Evolutionary conservation across 2,329 filamentous ascomycete genomes (phyloP).

Genomic region (Talaromyces islandicus): DNA sequence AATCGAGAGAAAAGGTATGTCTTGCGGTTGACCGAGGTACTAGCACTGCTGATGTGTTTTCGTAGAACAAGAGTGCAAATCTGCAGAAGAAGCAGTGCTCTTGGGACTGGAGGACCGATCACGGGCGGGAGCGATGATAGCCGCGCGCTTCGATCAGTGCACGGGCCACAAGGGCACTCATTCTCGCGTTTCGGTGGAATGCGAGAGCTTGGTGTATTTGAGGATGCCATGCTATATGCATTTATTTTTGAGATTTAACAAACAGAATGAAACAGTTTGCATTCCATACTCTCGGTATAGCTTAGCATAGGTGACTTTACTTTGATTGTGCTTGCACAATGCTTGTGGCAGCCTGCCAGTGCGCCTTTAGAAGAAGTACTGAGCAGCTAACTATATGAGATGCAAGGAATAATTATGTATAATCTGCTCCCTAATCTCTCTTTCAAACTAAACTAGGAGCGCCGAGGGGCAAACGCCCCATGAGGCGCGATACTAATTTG

Average conservation of each 20-base stretch:
- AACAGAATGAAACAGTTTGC: background rate
- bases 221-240: background rate
- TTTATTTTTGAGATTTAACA: background rate
- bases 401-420: background rate
- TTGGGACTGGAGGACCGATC: constrained; percentile 15
- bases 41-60: background rate
- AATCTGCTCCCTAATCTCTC: background rate
- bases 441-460: background rate
- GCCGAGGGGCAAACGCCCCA: background rate
- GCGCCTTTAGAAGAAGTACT: background rate
- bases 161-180: constrained; percentile 1
- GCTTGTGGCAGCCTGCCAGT: background rate
- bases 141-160: constrained; percentile 12
- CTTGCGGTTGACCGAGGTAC: background rate
- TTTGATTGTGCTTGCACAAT: background rate
- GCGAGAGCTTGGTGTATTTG: background rate
- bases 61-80: background rate
- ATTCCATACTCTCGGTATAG: background rate
- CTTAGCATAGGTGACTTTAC: background rate
- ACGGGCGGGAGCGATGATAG: constrained; percentile 20
- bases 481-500: background rate
- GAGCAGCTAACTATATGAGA: too few relatives aligned
- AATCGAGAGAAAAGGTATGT: background rate
- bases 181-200: background rate
- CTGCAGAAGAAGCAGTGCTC: constrained; percentile 3